Percentiles rank a stretch among this genome's conserved stretches.
Conservation (phyloP, 768 basidiomycete species). For the Rhizopogon vulgaris region DNA sequence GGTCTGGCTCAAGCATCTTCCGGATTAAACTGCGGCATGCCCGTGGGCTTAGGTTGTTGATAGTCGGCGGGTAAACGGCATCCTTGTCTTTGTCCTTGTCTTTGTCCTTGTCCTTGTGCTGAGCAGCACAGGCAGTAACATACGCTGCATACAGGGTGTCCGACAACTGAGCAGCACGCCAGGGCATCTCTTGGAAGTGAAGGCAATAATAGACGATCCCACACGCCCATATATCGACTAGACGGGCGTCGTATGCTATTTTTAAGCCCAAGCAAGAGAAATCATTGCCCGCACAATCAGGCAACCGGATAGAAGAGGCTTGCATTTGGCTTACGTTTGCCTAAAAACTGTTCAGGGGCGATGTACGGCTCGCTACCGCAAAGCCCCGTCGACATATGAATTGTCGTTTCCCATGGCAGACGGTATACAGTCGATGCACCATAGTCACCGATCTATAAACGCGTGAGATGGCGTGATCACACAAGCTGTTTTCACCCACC, state of each 20-base stretch:
- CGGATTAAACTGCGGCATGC: constrained; percentile 79
- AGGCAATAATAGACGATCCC: constrained; percentile 98
- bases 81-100: constrained; percentile 23
- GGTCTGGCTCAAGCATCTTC: constrained; percentile 94
- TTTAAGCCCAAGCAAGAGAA: constrained; percentile 9
- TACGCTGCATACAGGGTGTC: constrained; percentile 84
- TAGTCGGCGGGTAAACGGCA: constrained; percentile 49
- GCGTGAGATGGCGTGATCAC: constrained; percentile 6
- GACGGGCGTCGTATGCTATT: constrained; percentile 91
- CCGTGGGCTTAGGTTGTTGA: constrained; percentile 84
- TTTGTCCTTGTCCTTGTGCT: constrained; percentile 17
- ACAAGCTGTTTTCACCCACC: constrained; percentile 39
- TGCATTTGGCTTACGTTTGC: constrained; percentile 75
- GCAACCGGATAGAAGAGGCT: constrained; percentile 29
- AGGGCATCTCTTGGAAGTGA: constrained; percentile 95
- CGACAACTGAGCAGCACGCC: constrained; percentile 85
- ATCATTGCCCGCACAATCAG: constrained; percentile 27
- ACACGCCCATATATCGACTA: constrained; percentile 97
- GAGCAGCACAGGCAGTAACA: constrained; percentile 31
- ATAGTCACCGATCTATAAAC: constrained; percentile 86
- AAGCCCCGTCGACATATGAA: constrained; percentile 94
- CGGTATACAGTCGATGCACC: constrained; percentile 99
- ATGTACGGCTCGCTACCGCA: constrained; percentile 99
- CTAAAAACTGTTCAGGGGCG: constrained; percentile 94
- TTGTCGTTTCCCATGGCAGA: constrained; percentile 94